Evolutionary conservation across 2,329 filamentous ascomycete genomes (phyloP).

Genomic region (Sclerotinia nivalis): DNA sequence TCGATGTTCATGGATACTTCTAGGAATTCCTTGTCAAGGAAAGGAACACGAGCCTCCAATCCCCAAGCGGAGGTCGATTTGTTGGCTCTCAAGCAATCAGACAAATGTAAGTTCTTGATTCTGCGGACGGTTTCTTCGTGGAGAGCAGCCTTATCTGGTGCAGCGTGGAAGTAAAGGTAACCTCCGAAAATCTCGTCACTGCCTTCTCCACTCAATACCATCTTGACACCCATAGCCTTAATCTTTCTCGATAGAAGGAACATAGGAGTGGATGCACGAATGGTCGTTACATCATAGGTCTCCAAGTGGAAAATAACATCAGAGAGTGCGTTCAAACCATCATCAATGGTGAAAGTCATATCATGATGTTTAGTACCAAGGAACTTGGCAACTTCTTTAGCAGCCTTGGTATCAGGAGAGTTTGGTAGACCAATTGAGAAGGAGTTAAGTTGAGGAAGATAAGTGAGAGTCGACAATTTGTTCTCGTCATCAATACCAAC

Average conservation of each 20-base stretch:
- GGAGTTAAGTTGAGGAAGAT: conserved; percentile 93
- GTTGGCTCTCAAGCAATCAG: conserved; percentile 97
- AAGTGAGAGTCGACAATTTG: conserved; percentile 83
- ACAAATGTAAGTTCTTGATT: conserved; percentile 92
- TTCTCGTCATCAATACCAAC: conserved; percentile 95
- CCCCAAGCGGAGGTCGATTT: conserved; percentile 99
- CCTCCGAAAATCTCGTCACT: conserved; percentile 98
- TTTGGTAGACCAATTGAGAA: conserved; percentile 97
- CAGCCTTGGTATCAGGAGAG: conserved; percentile 89
- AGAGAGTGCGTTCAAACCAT: conserved; percentile 92
- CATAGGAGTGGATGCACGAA: conserved; percentile 98
- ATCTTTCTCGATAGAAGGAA: conserved; percentile 97
- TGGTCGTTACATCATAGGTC: conserved; percentile 97
- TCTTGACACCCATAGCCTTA: conserved; percentile 99
- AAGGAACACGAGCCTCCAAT: conserved; percentile 94
- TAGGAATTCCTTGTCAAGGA: conserved; percentile 97
- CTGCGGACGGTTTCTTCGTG: conserved; percentile 92
- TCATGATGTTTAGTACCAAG: conserved; percentile 97
- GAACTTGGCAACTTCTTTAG: conserved; percentile 91
- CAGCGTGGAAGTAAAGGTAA: conserved; percentile 97
- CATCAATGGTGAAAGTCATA: conserved; percentile 97
- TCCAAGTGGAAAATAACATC: conserved; percentile 99
- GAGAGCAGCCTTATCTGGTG: conserved; percentile 87
- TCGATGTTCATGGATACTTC: conserved; percentile 92
- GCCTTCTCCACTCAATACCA: conserved; percentile 96